A percentile compares a stretch with the other conserved stretches of the same genome.
Evolutionary conservation across 2,329 filamentous ascomycete genomes (phyloP).

Genomic region (Fusarium continuum): DNA sequence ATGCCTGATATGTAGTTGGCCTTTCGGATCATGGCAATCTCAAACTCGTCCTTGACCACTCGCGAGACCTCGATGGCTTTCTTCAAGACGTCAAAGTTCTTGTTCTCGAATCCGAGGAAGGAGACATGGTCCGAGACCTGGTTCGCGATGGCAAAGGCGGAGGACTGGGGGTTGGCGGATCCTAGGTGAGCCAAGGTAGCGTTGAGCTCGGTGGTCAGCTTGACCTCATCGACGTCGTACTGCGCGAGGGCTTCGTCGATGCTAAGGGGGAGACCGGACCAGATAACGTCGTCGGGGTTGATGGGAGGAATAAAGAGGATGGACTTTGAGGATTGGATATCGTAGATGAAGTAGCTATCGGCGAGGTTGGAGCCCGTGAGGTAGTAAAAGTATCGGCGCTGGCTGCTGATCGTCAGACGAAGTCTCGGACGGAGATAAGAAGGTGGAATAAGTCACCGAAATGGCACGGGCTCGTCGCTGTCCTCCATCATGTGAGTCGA

Average conservation of each 20-base stretch:
- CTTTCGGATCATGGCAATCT: constrained; percentile 76
- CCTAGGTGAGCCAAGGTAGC: constrained; percentile 68
- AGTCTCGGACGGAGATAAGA: neutral
- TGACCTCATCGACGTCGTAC: constrained; percentile 85
- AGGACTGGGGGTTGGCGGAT: constrained; percentile 48
- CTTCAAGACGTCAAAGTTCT: constrained; percentile 66
- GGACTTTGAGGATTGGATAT: constrained; percentile 75
- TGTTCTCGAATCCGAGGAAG: constrained; percentile 74
- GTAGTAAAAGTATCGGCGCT: constrained; percentile 95
- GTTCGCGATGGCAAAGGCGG: constrained; percentile 79
- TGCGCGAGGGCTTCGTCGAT: constrained; percentile 75
- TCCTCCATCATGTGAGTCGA: constrained; percentile 86
- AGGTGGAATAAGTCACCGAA: constrained; percentile 64
- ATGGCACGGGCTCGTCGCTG: constrained; percentile 83
- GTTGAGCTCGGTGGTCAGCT: constrained; percentile 78
- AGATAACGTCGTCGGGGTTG: constrained; percentile 89
- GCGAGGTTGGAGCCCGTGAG: constrained; percentile 84
- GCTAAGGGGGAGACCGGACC: constrained; percentile 87
- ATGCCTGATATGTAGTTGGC: constrained; percentile 76
- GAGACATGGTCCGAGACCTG: constrained; percentile 78
- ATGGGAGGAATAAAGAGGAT: constrained; percentile 92
- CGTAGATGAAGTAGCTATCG: constrained; percentile 83
- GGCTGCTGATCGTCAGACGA: constrained; percentile 58
- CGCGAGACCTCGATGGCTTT: constrained; percentile 74
- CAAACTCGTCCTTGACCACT: constrained; percentile 78